phyloP scores from a whole-genome alignment of 2,329 filamentous ascomycete species.

The Bertia moriformis region DNA sequence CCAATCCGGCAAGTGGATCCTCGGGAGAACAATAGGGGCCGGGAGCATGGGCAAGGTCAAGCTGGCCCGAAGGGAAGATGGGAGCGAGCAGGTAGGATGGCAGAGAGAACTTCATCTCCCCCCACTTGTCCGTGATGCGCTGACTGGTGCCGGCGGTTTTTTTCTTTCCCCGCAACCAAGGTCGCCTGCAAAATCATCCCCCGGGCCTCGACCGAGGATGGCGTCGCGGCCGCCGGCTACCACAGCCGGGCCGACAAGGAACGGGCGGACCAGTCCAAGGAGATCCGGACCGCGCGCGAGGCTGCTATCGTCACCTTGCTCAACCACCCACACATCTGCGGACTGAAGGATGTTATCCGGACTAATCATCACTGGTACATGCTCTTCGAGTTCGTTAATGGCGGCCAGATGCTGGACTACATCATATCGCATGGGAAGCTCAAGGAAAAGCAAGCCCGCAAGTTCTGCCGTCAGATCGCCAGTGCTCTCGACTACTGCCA shows the following conservation, averaged over 20 bases:
- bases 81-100: constrained; percentile 66
- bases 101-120: too few relatives aligned
- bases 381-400: constrained; percentile 98
- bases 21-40: constrained; percentile 92
- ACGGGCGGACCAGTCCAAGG: constrained; percentile 87
- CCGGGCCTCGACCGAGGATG: constrained; percentile 74
- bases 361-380: constrained; percentile 99
- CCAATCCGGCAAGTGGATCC: constrained; percentile 78
- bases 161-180: too few relatives aligned
- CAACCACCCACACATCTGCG: constrained; percentile 90
- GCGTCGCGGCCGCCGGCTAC: too few relatives aligned
- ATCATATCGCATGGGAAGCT: constrained; percentile 96
- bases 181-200: constrained; percentile 97
- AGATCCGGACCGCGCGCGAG: constrained; percentile 85
- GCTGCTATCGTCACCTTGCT: constrained; percentile 90
- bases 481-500: constrained; percentile 96
- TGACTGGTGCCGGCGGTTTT: too few relatives aligned
- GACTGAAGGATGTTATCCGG: constrained; percentile 83
- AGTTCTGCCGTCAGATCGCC: constrained; percentile 93
- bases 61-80: constrained; percentile 77
- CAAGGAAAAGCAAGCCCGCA: constrained; percentile 95
- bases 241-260: constrained; percentile 63
- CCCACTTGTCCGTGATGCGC: constrained; percentile 3
- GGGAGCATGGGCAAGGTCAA: constrained; percentile 99
- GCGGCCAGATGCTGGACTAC: constrained; percentile 98